A percentile compares a stretch with the other conserved stretches of the same genome.
Conservation (phyloP, 2,329 filamentous ascomycete genomes). For the Boeremia lycopersici region DNA sequence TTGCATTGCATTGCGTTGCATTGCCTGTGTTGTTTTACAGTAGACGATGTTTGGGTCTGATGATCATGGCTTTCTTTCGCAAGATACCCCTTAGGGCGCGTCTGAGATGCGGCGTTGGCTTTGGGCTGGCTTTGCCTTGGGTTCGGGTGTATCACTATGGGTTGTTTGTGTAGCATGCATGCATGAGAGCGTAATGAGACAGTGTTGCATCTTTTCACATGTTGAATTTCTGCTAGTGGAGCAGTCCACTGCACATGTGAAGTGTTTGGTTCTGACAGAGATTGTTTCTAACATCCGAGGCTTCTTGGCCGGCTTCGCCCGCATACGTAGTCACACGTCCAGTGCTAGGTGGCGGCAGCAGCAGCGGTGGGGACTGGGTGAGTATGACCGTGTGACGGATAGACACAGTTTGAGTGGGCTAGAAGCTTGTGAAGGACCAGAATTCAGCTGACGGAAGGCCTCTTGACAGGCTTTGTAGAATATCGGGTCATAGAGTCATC, state of each 20-base stretch:
- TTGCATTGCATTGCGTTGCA: conserved; percentile 13
- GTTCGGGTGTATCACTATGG: conserved; percentile 6
- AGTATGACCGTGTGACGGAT: not conserved
- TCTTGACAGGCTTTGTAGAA: not conserved
- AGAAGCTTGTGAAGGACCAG: not conserved
- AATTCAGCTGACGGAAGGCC: not conserved
- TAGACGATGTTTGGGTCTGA: not conserved
- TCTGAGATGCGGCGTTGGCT: conserved; percentile 15
- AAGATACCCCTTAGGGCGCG: conserved; percentile 20
- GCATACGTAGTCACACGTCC: not conserved
- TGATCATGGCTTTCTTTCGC: conserved; percentile 12
- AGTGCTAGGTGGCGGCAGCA: not conserved
- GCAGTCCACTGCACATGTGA: not conserved
- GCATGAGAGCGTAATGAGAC: conserved; percentile 6
- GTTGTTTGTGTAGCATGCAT: not conserved
- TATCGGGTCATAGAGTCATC: too few species aligned
- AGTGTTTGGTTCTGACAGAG: not conserved
- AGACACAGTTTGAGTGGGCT: not conserved
- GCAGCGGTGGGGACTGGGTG: not conserved
- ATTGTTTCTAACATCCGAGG: conserved; percentile 2
- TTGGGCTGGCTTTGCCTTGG: not conserved
- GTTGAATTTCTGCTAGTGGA: not conserved
- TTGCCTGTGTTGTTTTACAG: conserved; percentile 9
- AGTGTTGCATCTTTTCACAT: not conserved
- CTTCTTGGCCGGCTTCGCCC: not conserved